Base-by-base conservation (phyloP, 139 green algal genomes). In the Parachlorella kessleri region DNA sequence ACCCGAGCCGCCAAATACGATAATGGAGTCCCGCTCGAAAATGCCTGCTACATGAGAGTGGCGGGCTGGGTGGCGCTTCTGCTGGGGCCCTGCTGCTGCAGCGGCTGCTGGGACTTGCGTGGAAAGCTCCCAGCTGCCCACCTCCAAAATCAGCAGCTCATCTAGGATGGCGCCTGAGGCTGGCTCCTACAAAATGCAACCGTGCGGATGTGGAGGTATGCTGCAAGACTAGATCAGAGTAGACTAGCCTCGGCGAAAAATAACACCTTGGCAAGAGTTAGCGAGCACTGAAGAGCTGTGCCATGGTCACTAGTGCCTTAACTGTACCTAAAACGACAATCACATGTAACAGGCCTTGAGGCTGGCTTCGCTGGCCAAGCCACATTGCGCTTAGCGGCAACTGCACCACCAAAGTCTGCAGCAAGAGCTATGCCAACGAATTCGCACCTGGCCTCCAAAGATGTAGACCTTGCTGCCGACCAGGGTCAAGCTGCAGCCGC, bases 1-100 rank as follows among this genome's bases (percentile, higher is more conserved):
- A n/a, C 90, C 88, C 10, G 85, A 87, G 28, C 90, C 90, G 24
- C 90, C 90, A 80, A 92, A 93, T 3, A 94, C 55, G 28, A 93
- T 53, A 0, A 83, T 35, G 4, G 68, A 55, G 2, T 30, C 26
- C n/a, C 53, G 37, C 69, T 84, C 76, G 2, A 89, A 77, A 30
- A 77, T 65, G 5, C 80, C 85, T 8, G 81, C 72, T 42, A 80
- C 81, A 70, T 94, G 90, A 3, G 88, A 93, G 66, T 94, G 90
- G 0, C 90, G 74, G 0, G 81, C 63, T 1, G 88, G 87, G 1
- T 88, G 90, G 39, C 69, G 65, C 65, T 85, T 70, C 76, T 36
- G 21, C 54, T 37, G 48, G 42, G 24, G 37, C 38, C 36, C 55
- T 69, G 33, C 55, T 41, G 28, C 63, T 38, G 36, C 73, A n/a